Base-by-base conservation (phyloP, 2,329 filamentous ascomycete species). In the Colletotrichum theobromicola region DNA sequence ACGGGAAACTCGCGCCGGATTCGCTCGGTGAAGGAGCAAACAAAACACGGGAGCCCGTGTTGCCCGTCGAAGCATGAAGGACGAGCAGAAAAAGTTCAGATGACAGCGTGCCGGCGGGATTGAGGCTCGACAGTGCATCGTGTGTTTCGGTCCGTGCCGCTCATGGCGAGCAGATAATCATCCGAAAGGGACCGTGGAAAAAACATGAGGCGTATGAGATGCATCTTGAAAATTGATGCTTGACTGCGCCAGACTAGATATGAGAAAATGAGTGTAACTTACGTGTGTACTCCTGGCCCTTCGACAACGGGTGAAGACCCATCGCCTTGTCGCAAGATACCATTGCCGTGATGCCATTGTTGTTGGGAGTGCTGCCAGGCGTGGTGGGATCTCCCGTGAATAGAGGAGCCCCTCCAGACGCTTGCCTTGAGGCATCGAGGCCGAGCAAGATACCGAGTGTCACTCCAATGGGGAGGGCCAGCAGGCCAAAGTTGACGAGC, bases 381-480 rank as follows among this genome's bases (percentile, higher is more conserved):
- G 66, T 62, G 46, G 79, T 75, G 35, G 83, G 81, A 34, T 77
- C 77, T 35, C 76, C 77, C 35, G 80, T 80, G 79, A 89, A 89
- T 32, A 89, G 80, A n/a, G 86, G 86, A 37, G 81, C 74, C 69
- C 87, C 82, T 42, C 88, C 88, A 3, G 79, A 82, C 10, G 87
- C 82, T 35, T 81, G 77, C 53, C 87, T 84, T 60, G 84, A 81
- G n/a, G 82, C 82, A 74, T 90, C 85, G 42, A 90, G 79, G 12
- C 87, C 88, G 42, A 90, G 80, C 28, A 90, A 80, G 57, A 89
- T 81, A 62, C 87, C 88, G 34, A 90, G 77, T 12, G 87, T 88
- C 69, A 85, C 83, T 72, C 84, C 88, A 72, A 90, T 85, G 50
- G 87, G 89, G 74, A 90, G 81, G 76, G 85, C 85, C 75, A 90